Conservation (phyloP, 345 rosid genomes). For the Lenwebbia sp. region DNA sequence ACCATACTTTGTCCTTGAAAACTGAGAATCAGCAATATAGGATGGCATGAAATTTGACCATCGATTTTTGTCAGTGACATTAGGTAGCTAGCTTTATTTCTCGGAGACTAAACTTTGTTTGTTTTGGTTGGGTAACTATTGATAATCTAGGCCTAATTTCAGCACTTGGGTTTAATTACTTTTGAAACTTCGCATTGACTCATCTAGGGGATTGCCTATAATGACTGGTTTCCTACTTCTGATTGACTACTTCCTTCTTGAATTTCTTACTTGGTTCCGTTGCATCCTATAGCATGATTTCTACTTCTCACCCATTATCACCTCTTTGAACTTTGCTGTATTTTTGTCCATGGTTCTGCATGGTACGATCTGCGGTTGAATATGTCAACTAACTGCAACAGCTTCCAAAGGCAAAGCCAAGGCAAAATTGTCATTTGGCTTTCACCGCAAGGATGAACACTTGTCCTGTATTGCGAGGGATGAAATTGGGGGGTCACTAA, state of each 20-base stretch:
- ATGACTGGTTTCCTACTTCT: neutral
- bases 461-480: conserved; percentile 1
- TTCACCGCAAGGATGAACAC: conserved; percentile 17
- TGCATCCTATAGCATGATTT: neutral
- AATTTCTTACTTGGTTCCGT: neutral
- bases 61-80: neutral
- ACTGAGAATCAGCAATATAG: neutral
- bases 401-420: conserved; percentile 33
- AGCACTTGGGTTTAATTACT: neutral
- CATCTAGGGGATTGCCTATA: neutral
- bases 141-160: neutral
- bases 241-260: neutral
- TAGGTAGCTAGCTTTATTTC: neutral
- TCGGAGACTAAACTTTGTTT: neutral
- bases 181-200: neutral
- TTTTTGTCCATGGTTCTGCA: neutral
- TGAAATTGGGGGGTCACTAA: conserved; percentile 4
- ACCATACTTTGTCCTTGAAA: neutral
- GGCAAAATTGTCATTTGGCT: conserved; percentile 46
- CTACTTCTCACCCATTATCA: neutral
- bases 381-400: conserved; percentile 6
- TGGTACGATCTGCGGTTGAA: neutral
- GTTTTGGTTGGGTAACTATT: neutral
- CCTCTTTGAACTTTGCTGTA: neutral
- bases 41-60: neutral